A percentile compares a stretch with the other conserved stretches of the same genome.
Evolutionary conservation across 2,329 filamentous ascomycete species (phyloP).

Genomic region (Epicoccum nigrum): DNA sequence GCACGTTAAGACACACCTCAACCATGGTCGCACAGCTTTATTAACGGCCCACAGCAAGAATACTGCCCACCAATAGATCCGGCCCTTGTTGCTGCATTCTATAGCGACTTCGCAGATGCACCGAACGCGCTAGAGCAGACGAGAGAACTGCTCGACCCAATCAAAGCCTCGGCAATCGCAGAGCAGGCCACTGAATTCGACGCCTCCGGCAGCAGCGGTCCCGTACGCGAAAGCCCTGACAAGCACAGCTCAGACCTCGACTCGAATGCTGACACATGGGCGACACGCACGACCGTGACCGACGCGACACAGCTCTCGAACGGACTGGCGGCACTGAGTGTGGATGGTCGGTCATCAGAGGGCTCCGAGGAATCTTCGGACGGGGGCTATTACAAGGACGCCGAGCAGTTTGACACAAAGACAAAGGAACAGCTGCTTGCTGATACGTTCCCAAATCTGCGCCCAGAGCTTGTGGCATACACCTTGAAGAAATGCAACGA

Average conservation of each 20-base stretch:
- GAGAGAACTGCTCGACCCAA: conserved; percentile 64
- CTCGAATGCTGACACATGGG: conserved; percentile 47
- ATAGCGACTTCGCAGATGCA: conserved; percentile 72
- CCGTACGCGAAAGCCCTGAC: conserved; percentile 22
- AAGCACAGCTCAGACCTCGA: conserved; percentile 35
- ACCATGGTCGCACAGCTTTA: conserved; percentile 11
- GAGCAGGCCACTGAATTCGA: conserved; percentile 82
- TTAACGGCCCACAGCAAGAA: conserved; percentile 60
- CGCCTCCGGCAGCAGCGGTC: conserved; percentile 69
- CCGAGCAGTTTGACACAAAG: conserved; percentile 58
- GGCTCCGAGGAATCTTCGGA: conserved; percentile 32
- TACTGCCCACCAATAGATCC: conserved; percentile 79
- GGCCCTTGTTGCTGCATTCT: conserved; percentile 76
- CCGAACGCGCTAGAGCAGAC: conserved; percentile 60
- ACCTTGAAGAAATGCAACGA: conserved; percentile 71
- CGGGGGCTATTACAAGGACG: conserved; percentile 43
- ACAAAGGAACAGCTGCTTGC: conserved; percentile 69
- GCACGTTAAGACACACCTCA: conserved; percentile 1
- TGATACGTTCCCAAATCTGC: conserved; percentile 74
- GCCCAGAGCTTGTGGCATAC: conserved; percentile 68
- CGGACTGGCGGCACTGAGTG: conserved; percentile 49
- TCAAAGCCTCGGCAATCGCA: conserved; percentile 67
- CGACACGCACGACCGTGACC: conserved; percentile 54
- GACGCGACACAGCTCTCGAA: conserved; percentile 58
- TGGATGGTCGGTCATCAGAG: conserved; percentile 24